These are phyloP conservation scores for Blastobotrys petasosporus DNA, from an alignment of 1,139 yeast genomes.

Conservation along the genomic window DNA sequence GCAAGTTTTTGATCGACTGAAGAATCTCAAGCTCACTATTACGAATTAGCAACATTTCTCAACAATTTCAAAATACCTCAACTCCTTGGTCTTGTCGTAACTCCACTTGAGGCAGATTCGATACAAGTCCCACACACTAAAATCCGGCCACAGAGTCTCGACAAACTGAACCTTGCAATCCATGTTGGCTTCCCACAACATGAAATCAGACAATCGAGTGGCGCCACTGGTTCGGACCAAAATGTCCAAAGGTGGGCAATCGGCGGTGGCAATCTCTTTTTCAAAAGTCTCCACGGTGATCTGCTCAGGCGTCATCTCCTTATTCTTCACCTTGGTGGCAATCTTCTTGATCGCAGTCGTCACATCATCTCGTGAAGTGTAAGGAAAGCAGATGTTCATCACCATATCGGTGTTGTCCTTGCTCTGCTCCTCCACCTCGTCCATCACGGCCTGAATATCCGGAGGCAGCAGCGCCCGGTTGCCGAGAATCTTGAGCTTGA, in stretches of 20 bases:
- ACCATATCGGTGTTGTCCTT: slow-evolving; percentile 61
- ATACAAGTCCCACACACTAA: slow-evolving; percentile 51
- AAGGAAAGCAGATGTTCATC: slow-evolving; percentile 89
- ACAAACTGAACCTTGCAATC: slow-evolving; percentile 68
- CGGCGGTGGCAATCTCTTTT: slow-evolving; percentile 55
- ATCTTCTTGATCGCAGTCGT: slow-evolving; percentile 56
- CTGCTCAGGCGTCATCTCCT: slow-evolving; percentile 27
- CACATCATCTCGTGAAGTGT: slow-evolving; percentile 90
- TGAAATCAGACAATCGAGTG: slow-evolving; percentile 77
- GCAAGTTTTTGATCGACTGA: background rate
- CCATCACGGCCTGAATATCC: slow-evolving; percentile 61
- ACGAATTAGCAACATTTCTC: too few species aligned
- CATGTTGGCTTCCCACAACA: slow-evolving; percentile 57
- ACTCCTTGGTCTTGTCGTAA: slow-evolving; percentile 21
- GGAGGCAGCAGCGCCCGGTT: slow-evolving; percentile 58
- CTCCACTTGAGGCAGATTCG: slow-evolving; percentile 55
- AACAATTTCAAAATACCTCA: too few species aligned
- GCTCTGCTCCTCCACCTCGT: slow-evolving; percentile 63
- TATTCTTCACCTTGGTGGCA: slow-evolving; percentile 38
- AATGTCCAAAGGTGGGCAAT: slow-evolving; percentile 73
- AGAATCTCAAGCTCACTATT: too few species aligned
- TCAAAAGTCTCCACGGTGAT: slow-evolving; percentile 47
- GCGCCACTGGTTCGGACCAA: slow-evolving; percentile 86
- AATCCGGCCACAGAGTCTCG: slow-evolving; percentile 87
- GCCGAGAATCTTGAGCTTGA: slow-evolving; percentile 68